Evolutionary conservation across 148 eudicot species (phyloP).

Genomic region (Nyssa sinensis): DNA sequence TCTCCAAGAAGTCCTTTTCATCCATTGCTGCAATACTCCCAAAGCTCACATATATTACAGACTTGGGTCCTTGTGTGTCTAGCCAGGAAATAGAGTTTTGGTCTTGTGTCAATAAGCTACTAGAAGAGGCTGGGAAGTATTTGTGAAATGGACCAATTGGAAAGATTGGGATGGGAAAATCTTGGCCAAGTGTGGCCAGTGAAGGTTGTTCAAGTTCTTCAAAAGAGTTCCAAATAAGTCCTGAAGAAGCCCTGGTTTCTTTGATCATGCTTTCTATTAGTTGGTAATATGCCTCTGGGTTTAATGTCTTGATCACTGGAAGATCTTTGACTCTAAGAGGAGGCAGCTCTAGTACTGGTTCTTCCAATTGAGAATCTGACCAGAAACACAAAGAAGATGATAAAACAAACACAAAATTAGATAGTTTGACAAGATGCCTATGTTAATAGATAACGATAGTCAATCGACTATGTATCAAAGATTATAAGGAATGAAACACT

Average conservation of each 20-base stretch:
- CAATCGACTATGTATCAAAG: too few species aligned
- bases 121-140: constrained; percentile 9
- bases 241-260: constrained; percentile 24
- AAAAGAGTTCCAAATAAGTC: constrained; percentile 36
- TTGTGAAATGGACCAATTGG: constrained; percentile 42
- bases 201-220: constrained; percentile 29
- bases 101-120: constrained; percentile 26
- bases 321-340: too few species aligned
- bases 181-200: constrained; percentile 1
- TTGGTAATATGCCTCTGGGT: too few species aligned
- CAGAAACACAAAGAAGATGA: too few species aligned
- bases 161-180: constrained; percentile 29
- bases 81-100: constrained; percentile 40
- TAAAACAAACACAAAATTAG: too few species aligned
- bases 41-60: constrained; percentile 46
- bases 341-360: too few species aligned
- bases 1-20: constrained; percentile 30
- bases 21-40: constrained; percentile 36
- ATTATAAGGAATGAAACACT: too few species aligned
- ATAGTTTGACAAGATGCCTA: too few species aligned
- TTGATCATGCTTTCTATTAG: too few species aligned
- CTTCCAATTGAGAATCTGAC: too few species aligned
- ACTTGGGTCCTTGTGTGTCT: constrained; percentile 34
- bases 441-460: too few species aligned
- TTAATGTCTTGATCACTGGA: too few species aligned